Conservation (phyloP, 2,329 filamentous ascomycete species). For the Herpotrichia juniperi region DNA sequence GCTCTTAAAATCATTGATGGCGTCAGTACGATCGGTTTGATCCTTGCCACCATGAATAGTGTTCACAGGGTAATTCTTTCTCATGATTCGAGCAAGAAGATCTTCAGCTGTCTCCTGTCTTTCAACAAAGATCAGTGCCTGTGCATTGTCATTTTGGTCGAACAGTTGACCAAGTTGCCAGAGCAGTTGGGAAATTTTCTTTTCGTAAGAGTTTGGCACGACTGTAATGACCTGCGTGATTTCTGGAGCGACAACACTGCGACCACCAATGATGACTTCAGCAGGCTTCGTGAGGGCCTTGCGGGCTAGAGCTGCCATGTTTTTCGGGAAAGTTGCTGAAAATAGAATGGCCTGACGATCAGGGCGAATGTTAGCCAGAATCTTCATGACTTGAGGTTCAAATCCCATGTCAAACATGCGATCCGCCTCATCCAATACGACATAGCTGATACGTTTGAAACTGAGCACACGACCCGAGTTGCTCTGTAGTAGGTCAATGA, state of each 20-base stretch:
- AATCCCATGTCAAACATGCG: conserved; percentile 99
- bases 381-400: conserved; percentile 96
- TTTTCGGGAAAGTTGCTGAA: conserved; percentile 93
- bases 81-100: conserved; percentile 36
- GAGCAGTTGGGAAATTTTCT: conserved; percentile 86
- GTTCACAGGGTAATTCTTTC: conserved; percentile 55
- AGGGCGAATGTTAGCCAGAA: conserved; percentile 88
- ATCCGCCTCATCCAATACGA: conserved; percentile 96
- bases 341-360: conserved; percentile 95
- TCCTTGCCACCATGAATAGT: conserved; percentile 78
- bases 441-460: conserved; percentile 84
- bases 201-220: conserved; percentile 60
- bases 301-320: conserved; percentile 88
- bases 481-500: conserved; percentile 93
- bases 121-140: conserved; percentile 89
- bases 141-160: conserved; percentile 84
- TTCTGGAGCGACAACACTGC: conserved; percentile 69
- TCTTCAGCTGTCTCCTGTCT: conserved; percentile 74
- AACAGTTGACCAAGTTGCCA: conserved; percentile 89
- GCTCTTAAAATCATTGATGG: conserved; percentile 53
- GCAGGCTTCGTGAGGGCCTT: conserved; percentile 86
- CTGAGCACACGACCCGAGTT: conserved; percentile 96
- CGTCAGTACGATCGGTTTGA: conserved; percentile 41
- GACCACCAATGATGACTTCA: conserved; percentile 90
- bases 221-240: conserved; percentile 95